Evolutionary conservation across 108 stramenopile genomes (phyloP).

Genomic region (Skeletonema grethae): DNA sequence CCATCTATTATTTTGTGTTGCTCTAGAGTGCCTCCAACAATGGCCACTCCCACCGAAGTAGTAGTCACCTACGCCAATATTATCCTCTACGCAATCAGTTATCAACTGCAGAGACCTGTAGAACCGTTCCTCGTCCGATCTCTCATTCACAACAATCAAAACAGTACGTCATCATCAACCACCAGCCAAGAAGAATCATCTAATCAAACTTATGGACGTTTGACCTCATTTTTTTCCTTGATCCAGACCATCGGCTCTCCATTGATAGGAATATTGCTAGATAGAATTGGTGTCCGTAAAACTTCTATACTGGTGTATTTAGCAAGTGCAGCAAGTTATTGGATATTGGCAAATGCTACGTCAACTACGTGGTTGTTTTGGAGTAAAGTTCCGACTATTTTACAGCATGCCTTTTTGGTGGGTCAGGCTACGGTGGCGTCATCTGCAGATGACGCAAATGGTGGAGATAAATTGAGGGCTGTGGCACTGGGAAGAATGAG

Average conservation of each 20-base stretch:
- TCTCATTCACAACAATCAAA: constrained; percentile 25
- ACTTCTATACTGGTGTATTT: constrained; percentile 62
- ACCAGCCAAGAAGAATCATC: constrained; percentile 40
- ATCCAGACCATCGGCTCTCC: constrained; percentile 77
- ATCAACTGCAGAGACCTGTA: constrained; percentile 79
- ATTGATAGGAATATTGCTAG: constrained; percentile 68
- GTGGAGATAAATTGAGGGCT: constrained; percentile 46
- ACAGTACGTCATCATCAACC: constrained; percentile 4
- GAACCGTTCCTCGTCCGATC: constrained; percentile 78
- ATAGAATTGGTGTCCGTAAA: constrained; percentile 61
- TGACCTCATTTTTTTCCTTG: constrained; percentile 74
- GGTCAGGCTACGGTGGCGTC: constrained; percentile 77
- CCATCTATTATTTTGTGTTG: no score
- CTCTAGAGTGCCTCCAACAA: background rate
- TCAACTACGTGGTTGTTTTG: constrained; percentile 52
- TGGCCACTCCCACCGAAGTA: constrained; percentile 34
- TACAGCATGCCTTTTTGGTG: constrained; percentile 81
- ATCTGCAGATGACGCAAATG: background rate
- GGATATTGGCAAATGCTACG: constrained; percentile 58
- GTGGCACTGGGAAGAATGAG: constrained; percentile 68
- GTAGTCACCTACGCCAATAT: constrained; percentile 74
- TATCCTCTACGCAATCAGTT: constrained; percentile 72
- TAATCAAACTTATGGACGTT: constrained; percentile 62
- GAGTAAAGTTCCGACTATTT: constrained; percentile 72
- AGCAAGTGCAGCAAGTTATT: constrained; percentile 69